Conservation (phyloP, 306 rosid species). For the Betula pendula region DNA sequence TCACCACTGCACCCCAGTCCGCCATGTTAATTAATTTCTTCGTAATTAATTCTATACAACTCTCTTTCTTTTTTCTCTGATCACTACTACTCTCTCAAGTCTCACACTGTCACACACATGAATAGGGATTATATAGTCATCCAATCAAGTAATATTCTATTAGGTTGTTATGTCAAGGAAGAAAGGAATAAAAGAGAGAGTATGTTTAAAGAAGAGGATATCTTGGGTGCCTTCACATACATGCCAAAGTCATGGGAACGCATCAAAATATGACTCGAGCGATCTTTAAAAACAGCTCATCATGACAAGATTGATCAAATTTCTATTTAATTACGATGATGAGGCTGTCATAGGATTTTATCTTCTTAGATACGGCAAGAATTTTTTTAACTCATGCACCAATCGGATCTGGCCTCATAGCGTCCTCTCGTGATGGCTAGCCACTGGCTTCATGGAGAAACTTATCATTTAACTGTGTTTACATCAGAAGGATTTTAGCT, state of each 20-base stretch:
- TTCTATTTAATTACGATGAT: not conserved
- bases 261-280: not conserved
- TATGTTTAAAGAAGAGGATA: conserved; percentile 24
- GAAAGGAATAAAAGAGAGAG: conserved; percentile 19
- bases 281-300: not conserved
- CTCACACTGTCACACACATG: not conserved
- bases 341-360: not conserved
- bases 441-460: not conserved
- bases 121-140: not conserved
- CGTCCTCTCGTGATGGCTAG: not conserved
- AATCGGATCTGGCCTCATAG: not conserved
- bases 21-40: conserved; percentile 36
- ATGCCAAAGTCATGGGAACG: conserved; percentile 5
- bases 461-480: not conserved
- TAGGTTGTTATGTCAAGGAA: conserved; percentile 14
- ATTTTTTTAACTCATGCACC: not conserved
- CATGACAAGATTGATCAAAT: not conserved
- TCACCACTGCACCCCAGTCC: conserved; percentile 79
- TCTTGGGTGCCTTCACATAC: conserved; percentile 15
- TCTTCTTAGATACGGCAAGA: not conserved
- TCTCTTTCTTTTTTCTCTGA: no score
- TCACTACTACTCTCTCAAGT: not conserved
- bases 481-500: not conserved
- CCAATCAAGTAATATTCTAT: not conserved
- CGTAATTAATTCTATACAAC: no score